Evolutionary conservation across 345 rosid species (phyloP).

Genomic region (Mallotus nudiflorus): DNA sequence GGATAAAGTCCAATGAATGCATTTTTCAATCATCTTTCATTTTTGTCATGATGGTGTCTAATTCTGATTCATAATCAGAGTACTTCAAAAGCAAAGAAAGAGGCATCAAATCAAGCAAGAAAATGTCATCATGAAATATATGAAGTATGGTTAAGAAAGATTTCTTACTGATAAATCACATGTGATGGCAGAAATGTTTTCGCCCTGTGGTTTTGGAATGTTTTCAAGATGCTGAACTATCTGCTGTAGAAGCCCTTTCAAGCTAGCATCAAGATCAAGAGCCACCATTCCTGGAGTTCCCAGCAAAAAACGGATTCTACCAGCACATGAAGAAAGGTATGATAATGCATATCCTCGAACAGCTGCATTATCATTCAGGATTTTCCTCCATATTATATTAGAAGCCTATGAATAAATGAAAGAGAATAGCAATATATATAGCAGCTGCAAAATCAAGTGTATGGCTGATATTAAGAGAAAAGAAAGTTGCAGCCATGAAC

Average conservation of each 20-base stretch:
- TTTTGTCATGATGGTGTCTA: background rate
- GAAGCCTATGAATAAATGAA: background rate
- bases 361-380: constrained; percentile 55
- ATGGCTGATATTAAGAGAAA: background rate
- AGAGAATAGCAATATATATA: background rate
- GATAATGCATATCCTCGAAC: constrained; percentile 97
- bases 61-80: background rate
- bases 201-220: constrained; percentile 89
- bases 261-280: constrained; percentile 83
- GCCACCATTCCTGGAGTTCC: constrained; percentile 99
- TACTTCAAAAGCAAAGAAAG: constrained; percentile 13
- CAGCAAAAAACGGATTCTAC: constrained; percentile 87
- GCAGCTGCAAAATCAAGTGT: background rate
- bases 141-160: constrained; percentile 18
- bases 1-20: background rate
- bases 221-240: constrained; percentile 86
- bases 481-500: background rate
- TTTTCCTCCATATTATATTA: background rate
- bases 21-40: background rate
- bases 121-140: constrained; percentile 1
- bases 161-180: constrained; percentile 91
- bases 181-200: constrained; percentile 76
- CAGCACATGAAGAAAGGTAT: constrained; percentile 97
- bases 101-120: background rate
- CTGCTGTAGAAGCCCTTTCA: constrained; percentile 85